Evolutionary conservation across 2,329 filamentous ascomycete species (phyloP).

Genomic region (Myotisia sp.): DNA sequence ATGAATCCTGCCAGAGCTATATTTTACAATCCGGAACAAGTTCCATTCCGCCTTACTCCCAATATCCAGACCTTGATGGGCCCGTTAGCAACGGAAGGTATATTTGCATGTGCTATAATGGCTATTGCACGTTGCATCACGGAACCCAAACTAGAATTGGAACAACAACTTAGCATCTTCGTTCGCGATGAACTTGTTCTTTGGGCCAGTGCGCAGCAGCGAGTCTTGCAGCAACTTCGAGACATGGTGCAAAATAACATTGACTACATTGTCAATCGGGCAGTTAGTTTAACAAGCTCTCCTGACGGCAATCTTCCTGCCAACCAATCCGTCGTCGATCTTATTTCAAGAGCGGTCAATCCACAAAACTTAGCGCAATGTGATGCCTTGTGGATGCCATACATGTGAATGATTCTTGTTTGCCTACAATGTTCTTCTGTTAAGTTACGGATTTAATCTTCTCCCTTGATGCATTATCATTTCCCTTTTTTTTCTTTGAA

Average conservation of each 20-base stretch:
- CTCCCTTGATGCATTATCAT: constrained; percentile 10
- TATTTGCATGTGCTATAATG: constrained; percentile 92
- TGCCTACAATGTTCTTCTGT: constrained; percentile 3
- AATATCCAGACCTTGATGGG: constrained; percentile 95
- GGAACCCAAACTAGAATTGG: constrained; percentile 68
- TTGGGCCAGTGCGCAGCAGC: constrained; percentile 77
- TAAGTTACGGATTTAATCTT: constrained; percentile 7
- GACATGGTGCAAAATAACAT: constrained; percentile 75
- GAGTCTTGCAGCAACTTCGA: constrained; percentile 49
- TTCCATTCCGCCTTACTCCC: constrained; percentile 92
- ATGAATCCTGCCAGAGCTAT: constrained; percentile 73
- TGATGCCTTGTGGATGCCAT: constrained; percentile 95
- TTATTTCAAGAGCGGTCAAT: constrained; percentile 84
- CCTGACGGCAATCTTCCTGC: constrained; percentile 70
- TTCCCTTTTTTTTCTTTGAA: constrained; percentile 9
- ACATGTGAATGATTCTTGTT: constrained; percentile 36
- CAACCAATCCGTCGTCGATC: constrained; percentile 92
- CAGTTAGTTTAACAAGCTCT: constrained; percentile 64
- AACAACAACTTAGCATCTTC: constrained; percentile 85
- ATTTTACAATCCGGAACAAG: constrained; percentile 89
- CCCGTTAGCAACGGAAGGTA: constrained; percentile 85
- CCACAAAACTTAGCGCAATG: constrained; percentile 76
- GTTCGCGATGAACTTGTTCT: constrained; percentile 96
- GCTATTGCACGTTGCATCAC: constrained; percentile 88
- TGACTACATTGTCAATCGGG: constrained; percentile 82